Conservation (phyloP, 768 basidiomycete species). For the Paxillus involutus region DNA sequence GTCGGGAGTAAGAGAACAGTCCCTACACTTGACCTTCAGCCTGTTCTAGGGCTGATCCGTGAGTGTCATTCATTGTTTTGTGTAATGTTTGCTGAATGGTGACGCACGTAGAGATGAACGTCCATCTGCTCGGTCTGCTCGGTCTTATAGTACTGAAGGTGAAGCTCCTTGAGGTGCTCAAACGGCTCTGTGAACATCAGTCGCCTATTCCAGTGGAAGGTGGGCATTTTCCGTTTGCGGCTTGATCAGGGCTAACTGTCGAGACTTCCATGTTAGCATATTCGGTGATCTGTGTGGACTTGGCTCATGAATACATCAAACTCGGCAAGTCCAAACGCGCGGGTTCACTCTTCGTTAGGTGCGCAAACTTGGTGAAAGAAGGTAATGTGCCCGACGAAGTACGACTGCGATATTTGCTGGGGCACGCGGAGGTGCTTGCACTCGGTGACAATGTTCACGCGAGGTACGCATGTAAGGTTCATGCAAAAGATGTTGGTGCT, state of each 20-base stretch:
- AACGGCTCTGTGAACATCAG: constrained; percentile 57
- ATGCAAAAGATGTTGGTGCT: not conserved
- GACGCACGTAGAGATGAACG: constrained; percentile 45
- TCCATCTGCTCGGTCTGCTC: constrained; percentile 67
- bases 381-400: constrained; percentile 50
- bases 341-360: constrained; percentile 58
- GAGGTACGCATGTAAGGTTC: constrained; percentile 44
- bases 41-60: constrained; percentile 55
- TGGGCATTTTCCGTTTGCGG: constrained; percentile 25
- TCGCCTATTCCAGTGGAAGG: constrained; percentile 45
- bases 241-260: not conserved
- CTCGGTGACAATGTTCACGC: constrained; percentile 54
- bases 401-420: constrained; percentile 54
- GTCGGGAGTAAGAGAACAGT: constrained; percentile 1
- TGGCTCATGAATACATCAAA: constrained; percentile 77
- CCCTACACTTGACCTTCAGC: constrained; percentile 24
- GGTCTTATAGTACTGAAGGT: constrained; percentile 67
- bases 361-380: constrained; percentile 45
- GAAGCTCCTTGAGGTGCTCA: constrained; percentile 61
- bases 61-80: constrained; percentile 20
- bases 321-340: constrained; percentile 78
- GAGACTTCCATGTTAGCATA: constrained; percentile 44
- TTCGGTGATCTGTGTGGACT: constrained; percentile 60
- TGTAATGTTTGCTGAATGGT: not conserved
- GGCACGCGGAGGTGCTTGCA: constrained; percentile 67